Base-by-base conservation (phyloP, 2,329 filamentous ascomycete genomes). In the Dactylella cylindrospora region DNA sequence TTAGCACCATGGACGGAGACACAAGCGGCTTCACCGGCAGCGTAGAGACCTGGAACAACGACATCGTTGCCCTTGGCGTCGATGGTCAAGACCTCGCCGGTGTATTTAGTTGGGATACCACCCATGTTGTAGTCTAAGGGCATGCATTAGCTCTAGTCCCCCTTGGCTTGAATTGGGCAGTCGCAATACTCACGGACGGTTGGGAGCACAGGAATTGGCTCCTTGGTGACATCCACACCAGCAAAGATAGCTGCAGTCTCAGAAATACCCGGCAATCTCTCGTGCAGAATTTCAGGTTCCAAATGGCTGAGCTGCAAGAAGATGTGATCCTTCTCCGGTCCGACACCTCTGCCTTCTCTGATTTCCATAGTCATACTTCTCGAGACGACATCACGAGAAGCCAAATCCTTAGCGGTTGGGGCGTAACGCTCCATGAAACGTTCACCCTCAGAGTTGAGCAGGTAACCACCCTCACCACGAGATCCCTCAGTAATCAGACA, bases 361-460 rank as follows among this genome's bases (percentile, higher is more conserved):
- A 97, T 97, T 77, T 98, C 91, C 78, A 97, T 82, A 61, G 90
- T 98, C 90, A 98, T 98, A 66, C 89, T 95, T 73, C 93, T 87
- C 65, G 90, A 95, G 67, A 97, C 91, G 69, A 97, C 93, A 71
- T 98, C 91, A 76, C 91, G 89, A 70, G 85, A 90, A 66, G 91
- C 91, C 72, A 98, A 81, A 84, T 98, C 91, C 83, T 96, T 97
- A 70, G 91, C 91, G 44, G 91, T 97, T 60, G 91, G 91, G 35
- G 91, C 91, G 73, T 98, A 98, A 72, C 91, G 85, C 78, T 97
- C 91, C 91, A 98, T 98, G 78, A 98, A 98, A 71, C 91, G 87
- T 79, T 97, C 93, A 78, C 91, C 91, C 80, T 97, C 88, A 4
- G 88, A 90, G 83, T 98, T 98, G 68, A 97, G 82, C 45, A 98